Evolutionary conservation across 495 filamentous ascomycete genomes (phyloP), one percentile per base, ranked within the genome.

Genomic region (Daldinia vernicosa): DNA sequence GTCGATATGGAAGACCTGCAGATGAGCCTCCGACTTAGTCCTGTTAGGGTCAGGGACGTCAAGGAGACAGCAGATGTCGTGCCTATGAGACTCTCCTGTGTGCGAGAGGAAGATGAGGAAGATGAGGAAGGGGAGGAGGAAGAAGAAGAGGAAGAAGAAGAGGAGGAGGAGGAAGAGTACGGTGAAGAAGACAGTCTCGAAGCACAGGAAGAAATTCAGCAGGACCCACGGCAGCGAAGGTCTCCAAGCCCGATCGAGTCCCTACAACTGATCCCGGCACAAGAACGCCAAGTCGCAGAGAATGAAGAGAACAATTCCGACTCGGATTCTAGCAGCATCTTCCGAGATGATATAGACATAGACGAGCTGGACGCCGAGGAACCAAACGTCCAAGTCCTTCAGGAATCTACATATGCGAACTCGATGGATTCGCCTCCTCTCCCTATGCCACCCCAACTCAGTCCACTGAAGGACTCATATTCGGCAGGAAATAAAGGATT

Each of bases 1-100:
- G 87, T 97, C 35, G 90, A 93, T 69, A 84, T 94, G 27, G 93
- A 97, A 28, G 94, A 97, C 75, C 77, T 97, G 57, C 90, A 88
- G 79, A 89, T 88, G 82, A 91, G 92, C 0, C 82, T 97, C 77
- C 84, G 84, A 27, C 84, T 93, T 7, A 90, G 89, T 77, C 80
- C 89, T 37, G 82, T 90, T 67, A 82, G 85, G 57, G 81, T 86
- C 63, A 78, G 83, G 26, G 80, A 83, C 28, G 80, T 86, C n/a
- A 81, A 84, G 68, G 80, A 85, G 74, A 85, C 83, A 0, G 58
- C 76, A 0, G 74, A 82, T 12, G 78, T 79, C 6, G 63, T 79
- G 3, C 75, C 74, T 0, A 72, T 81, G 22, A 77, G 77, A 11
- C 71, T 86, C 15, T 79, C 79, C 0, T 76, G 73, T 22, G 77